Percentiles rank a stretch among this genome's conserved stretches.
These are phyloP conservation scores for Phytopythium boreale DNA, from an alignment of 352 stramenopile genomes.

Conservation along the genomic window DNA sequence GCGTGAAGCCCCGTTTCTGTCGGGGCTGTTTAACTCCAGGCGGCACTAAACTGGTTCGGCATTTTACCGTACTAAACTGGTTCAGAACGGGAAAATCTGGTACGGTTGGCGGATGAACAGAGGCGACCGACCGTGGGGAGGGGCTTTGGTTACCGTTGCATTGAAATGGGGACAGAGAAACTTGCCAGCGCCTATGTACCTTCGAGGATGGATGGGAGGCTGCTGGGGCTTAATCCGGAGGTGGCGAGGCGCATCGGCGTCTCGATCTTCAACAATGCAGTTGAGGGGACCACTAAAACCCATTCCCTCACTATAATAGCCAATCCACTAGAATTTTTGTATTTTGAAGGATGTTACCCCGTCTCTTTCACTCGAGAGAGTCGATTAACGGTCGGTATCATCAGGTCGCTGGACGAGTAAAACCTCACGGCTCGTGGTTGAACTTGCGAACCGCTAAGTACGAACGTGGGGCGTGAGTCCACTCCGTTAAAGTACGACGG, in stretches of 20 bases:
- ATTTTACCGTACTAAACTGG: too few relatives aligned
- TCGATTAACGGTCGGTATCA: background rate
- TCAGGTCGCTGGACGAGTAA: background rate
- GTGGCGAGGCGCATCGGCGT: background rate
- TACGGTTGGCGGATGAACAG: too few relatives aligned
- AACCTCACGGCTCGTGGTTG: background rate
- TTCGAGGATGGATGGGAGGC: background rate
- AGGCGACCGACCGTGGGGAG: too few relatives aligned
- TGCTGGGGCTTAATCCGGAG: background rate
- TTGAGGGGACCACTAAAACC: background rate
- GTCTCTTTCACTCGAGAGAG: too few relatives aligned
- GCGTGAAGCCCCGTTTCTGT: background rate
- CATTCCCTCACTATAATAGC: background rate
- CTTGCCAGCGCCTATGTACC: background rate
- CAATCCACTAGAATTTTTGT: too few relatives aligned
- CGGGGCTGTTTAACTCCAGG: too few relatives aligned
- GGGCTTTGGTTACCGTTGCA: too few relatives aligned
- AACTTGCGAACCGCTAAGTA: conserved; percentile 6
- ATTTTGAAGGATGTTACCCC: too few relatives aligned
- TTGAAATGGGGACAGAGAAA: background rate
- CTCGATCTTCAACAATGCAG: conserved; percentile 1
- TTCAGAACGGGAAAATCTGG: too few relatives aligned
- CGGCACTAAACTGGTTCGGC: too few relatives aligned
- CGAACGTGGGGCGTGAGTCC: conserved; percentile 5
- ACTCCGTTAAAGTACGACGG: conserved; percentile 10